phyloP scores from a whole-genome alignment of 2,329 filamentous ascomycete genomes.

The Anisogramma anomala region DNA sequence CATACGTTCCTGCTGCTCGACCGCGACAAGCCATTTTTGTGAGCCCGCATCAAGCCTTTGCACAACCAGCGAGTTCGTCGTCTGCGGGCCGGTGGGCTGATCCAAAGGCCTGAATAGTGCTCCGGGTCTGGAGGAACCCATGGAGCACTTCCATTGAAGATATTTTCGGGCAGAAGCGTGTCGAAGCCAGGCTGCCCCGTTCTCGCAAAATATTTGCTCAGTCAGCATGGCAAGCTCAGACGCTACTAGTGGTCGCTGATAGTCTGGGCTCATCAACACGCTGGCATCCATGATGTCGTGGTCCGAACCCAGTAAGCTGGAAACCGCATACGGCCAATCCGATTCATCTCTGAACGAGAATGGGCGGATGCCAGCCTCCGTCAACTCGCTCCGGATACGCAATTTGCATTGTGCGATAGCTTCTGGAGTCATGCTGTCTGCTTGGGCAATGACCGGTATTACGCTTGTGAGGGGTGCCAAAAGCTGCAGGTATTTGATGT shows the following conservation, averaged over 20 bases:
- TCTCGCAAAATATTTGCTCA: conserved; percentile 62
- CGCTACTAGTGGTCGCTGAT: conserved; percentile 64
- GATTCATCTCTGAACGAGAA: conserved; percentile 49
- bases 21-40: conserved; percentile 44
- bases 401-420: conserved; percentile 50
- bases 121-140: conserved; percentile 20
- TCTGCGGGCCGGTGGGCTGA: conserved; percentile 13
- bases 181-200: conserved; percentile 70
- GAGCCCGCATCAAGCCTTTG: conserved; percentile 35
- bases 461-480: conserved; percentile 69
- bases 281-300: conserved; percentile 84
- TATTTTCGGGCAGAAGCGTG: conserved; percentile 76
- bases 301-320: conserved; percentile 60
- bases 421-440: conserved; percentile 54
- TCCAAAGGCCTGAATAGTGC: conserved; percentile 27
- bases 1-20: conserved; percentile 23
- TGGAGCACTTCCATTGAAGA: conserved; percentile 50
- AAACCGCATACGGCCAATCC: conserved; percentile 58
- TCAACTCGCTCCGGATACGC: conserved; percentile 44
- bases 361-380: conserved; percentile 44
- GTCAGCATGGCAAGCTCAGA: conserved; percentile 65
- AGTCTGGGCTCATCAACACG: conserved; percentile 83
- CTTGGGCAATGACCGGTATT: conserved; percentile 67
- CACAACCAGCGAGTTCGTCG: conserved; percentile 1
- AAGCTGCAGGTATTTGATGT: conserved; percentile 60